A percentile compares a stretch with the other conserved stretches of the same genome.
These are phyloP conservation scores for Bromus sterilis DNA, from an alignment of 176 grass and related monocot species.

Conservation along the genomic window DNA sequence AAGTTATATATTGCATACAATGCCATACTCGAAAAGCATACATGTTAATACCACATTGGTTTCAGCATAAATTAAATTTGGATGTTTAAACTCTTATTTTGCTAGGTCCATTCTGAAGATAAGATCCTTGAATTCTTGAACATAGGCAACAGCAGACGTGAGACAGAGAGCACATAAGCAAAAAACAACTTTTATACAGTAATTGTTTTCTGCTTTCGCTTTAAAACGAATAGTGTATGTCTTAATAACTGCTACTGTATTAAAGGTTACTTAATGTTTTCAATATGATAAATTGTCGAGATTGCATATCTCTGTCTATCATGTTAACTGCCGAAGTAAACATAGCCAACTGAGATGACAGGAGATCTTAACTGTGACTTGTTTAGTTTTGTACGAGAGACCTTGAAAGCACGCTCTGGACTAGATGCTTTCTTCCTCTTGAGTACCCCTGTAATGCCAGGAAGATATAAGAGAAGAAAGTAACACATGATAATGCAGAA, in stretches of 20 bases:
- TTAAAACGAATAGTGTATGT: not conserved
- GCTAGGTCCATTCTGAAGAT: conserved; percentile 89
- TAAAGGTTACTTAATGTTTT: not conserved
- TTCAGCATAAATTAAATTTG: not conserved
- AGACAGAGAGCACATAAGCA: conserved; percentile 94
- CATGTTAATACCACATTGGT: not conserved
- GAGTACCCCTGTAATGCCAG: conserved; percentile 45
- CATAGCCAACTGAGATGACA: conserved; percentile 8
- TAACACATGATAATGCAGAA: not conserved
- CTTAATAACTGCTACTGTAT: not conserved
- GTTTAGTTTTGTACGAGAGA: conserved; percentile 46
- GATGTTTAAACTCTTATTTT: conserved; percentile 5
- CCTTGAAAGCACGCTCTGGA: conserved; percentile 48
- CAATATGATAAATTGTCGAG: not conserved
- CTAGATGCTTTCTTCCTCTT: conserved; percentile 83
- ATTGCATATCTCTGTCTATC: not conserved
- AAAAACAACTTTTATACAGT: conserved; percentile 94
- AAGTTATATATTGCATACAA: not conserved
- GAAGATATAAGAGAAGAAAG: conserved; percentile 23
- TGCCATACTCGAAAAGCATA: not conserved
- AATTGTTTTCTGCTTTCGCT: conserved; percentile 11
- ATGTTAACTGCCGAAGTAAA: conserved; percentile 1
- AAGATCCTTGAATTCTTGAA: conserved; percentile 98
- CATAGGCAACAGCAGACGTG: conserved; percentile 84
- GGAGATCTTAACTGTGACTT: conserved; percentile 70